These are phyloP conservation scores for Nicotiana undulata DNA, from an alignment of 257 asterid species.

Conservation along the genomic window DNA sequence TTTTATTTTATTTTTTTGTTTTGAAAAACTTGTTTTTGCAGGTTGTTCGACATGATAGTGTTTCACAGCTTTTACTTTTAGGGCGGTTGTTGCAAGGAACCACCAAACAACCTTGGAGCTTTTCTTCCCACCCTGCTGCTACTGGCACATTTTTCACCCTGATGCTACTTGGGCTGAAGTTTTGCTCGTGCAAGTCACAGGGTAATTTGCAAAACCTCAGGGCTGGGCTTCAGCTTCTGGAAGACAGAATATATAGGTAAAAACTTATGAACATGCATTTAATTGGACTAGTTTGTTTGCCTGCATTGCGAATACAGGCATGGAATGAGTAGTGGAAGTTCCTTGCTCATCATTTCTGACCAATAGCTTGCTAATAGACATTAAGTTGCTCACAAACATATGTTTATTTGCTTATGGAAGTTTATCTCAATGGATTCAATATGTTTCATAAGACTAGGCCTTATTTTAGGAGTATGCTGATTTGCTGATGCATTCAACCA, in stretches of 20 bases:
- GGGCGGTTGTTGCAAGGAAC: conserved; percentile 97
- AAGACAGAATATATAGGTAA: conserved; percentile 94
- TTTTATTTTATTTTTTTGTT: too few species aligned
- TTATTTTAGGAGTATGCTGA: background rate
- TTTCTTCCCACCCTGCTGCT: conserved; percentile 91
- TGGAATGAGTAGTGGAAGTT: background rate
- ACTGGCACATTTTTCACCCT: conserved; percentile 91
- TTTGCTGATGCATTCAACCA: background rate
- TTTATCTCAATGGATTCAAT: conserved; percentile 1
- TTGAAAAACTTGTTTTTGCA: conserved; percentile 19
- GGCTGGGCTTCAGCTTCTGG: conserved; percentile 92
- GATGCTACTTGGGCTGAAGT: conserved; percentile 93
- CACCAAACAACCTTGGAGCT: conserved; percentile 76
- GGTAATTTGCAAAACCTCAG: conserved; percentile 72
- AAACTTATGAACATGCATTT: background rate
- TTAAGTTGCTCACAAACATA: background rate
- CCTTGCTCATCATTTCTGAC: background rate
- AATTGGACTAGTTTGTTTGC: background rate
- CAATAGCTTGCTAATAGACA: background rate
- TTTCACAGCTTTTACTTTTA: conserved; percentile 86
- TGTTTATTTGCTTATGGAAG: background rate
- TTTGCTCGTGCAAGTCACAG: conserved; percentile 80
- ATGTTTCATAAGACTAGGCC: background rate
- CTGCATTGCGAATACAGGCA: background rate
- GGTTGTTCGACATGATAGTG: conserved; percentile 92